phyloP scores from a whole-genome alignment of 768 basidiomycete genomes.

The Mycena capillaripes region DNA sequence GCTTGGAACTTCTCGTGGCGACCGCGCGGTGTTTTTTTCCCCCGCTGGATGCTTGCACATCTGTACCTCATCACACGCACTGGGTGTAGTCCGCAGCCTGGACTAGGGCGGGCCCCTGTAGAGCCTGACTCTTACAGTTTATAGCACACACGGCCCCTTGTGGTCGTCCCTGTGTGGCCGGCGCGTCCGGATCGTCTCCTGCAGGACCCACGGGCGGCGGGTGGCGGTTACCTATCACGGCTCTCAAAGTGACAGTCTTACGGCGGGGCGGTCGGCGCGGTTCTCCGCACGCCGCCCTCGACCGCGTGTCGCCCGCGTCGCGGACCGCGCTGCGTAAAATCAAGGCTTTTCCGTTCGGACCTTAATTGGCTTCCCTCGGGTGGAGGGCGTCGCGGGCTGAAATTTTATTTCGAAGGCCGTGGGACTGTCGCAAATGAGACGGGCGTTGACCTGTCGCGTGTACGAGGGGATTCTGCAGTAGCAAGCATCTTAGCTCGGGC shows the following conservation, averaged over 20 bases:
- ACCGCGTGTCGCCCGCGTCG: neutral
- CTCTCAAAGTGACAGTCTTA: neutral
- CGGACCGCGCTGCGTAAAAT: neutral
- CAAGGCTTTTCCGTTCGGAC: no score
- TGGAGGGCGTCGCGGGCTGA: neutral
- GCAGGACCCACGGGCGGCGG: no score
- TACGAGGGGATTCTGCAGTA: neutral
- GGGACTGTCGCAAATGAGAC: neutral
- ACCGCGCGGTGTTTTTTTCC: conserved; percentile 37
- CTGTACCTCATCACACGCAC: conserved; percentile 20
- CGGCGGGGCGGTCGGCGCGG: neutral
- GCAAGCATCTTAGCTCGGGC: neutral
- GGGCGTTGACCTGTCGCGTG: neutral
- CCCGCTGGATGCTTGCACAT: neutral
- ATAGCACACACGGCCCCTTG: conserved; percentile 9
- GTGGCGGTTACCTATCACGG: no score
- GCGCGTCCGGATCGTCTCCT: neutral
- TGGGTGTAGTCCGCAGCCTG: neutral
- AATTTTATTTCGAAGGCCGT: neutral
- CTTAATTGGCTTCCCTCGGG: neutral
- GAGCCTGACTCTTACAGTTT: neutral
- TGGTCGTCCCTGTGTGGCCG: conserved; percentile 7
- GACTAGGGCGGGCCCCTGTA: neutral
- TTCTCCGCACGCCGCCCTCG: neutral
- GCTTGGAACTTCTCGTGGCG: conserved; percentile 48